These are phyloP conservation scores for Alnus glutinosa DNA, from an alignment of 306 rosid species.

Conservation along the genomic window DNA sequence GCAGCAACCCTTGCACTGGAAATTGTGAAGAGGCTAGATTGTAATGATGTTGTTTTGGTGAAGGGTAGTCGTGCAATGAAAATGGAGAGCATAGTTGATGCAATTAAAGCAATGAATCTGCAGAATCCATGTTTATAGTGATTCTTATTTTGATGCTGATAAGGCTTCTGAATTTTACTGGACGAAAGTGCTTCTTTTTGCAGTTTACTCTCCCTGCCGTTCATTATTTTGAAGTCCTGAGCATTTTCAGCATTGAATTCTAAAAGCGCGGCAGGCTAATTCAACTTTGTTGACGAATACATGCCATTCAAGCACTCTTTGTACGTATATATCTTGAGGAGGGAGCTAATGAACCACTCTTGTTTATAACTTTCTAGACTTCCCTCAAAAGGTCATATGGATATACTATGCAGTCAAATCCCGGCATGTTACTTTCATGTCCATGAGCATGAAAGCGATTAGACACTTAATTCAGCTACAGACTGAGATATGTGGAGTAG, in stretches of 20 bases:
- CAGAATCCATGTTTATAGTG: neutral
- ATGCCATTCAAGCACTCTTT: too few relatives aligned
- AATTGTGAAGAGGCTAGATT: slow-evolving; percentile 22
- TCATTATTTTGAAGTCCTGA: neutral
- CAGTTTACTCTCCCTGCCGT: neutral
- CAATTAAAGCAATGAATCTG: slow-evolving; percentile 18
- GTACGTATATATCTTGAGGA: too few relatives aligned
- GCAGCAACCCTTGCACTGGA: slow-evolving; percentile 13
- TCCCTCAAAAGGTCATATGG: too few relatives aligned
- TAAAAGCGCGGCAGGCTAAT: too few relatives aligned
- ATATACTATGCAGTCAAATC: too few relatives aligned
- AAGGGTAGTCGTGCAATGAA: slow-evolving; percentile 37
- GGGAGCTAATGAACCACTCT: too few relatives aligned
- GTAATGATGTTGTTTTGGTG: slow-evolving; percentile 34
- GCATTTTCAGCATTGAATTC: too few relatives aligned
- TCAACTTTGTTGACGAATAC: neutral
- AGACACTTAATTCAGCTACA: too few relatives aligned
- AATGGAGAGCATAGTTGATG: slow-evolving; percentile 35
- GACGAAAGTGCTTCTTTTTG: neutral
- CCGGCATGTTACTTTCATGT: too few relatives aligned
- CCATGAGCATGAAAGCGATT: too few relatives aligned
- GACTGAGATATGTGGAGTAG: neutral
- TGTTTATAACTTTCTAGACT: too few relatives aligned
- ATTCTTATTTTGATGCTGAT: neutral
- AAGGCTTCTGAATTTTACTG: neutral